A percentile compares a stretch with the other conserved stretches of the same genome.
Evolutionary conservation across 495 filamentous ascomycete genomes (phyloP).

Genomic region (Penicillium alfredii): DNA sequence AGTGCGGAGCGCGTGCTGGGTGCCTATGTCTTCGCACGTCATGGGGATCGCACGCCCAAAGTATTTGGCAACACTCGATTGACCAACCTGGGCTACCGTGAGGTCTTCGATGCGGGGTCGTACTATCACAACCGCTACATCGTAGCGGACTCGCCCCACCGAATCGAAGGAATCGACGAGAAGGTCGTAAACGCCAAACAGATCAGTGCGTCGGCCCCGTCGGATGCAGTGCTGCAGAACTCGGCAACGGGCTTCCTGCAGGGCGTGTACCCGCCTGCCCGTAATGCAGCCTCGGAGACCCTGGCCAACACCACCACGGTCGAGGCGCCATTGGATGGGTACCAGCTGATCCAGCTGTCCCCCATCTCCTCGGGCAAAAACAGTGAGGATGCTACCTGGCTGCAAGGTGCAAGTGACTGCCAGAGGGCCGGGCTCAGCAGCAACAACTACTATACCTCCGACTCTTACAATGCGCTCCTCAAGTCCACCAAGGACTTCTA

Average conservation of each 20-base stretch:
- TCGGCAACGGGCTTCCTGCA: constrained; percentile 54
- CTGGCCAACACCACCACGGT: constrained; percentile 49
- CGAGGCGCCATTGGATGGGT: constrained; percentile 51
- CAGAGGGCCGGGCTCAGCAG: constrained; percentile 58
- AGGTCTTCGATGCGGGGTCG: constrained; percentile 55
- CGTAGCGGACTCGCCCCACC: constrained; percentile 36
- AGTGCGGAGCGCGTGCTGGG: constrained; percentile 55
- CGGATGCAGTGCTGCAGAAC: constrained; percentile 58
- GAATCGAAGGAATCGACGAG: constrained; percentile 53
- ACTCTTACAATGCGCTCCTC: constrained; percentile 49
- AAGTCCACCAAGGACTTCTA: constrained; percentile 59
- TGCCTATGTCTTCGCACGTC: constrained; percentile 58
- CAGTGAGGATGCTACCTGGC: constrained; percentile 53
- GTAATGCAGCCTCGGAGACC: constrained; percentile 28
- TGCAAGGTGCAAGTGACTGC: constrained; percentile 55
- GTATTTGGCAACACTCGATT: constrained; percentile 45
- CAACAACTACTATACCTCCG: constrained; percentile 63
- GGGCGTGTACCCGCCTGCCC: constrained; percentile 57
- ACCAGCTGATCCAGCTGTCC: constrained; percentile 54
- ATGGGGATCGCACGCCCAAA: constrained; percentile 60
- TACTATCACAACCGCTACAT: constrained; percentile 62
- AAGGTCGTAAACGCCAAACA: constrained; percentile 53
- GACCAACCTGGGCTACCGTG: constrained; percentile 54
- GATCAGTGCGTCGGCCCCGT: constrained; percentile 50
- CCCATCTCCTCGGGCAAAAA: constrained; percentile 34